Evolutionary conservation across 75 land plant genomes (phyloP).

Genomic region (Chamaecyparis obtusa): DNA sequence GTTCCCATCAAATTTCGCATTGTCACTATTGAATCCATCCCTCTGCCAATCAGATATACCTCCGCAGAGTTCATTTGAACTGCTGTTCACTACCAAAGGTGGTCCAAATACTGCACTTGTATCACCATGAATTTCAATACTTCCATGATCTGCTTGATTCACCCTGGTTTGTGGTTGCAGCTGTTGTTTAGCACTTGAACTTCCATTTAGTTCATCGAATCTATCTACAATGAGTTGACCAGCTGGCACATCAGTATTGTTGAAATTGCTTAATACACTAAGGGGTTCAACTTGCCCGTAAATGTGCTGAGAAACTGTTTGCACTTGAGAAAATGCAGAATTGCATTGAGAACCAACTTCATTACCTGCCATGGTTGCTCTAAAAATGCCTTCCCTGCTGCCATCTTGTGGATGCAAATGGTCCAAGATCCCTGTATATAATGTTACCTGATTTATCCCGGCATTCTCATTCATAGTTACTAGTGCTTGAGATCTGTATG

Average conservation of each 20-base stretch:
- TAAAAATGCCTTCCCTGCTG: constrained; percentile 17
- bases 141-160: constrained; percentile 12
- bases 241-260: constrained; percentile 17
- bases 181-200: constrained; percentile 21
- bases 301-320: constrained; percentile 25
- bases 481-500: constrained; percentile 1
- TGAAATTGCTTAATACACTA: constrained; percentile 12
- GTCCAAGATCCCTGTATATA: constrained; percentile 8
- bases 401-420: not conserved
- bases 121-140: constrained; percentile 14
- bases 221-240: constrained; percentile 8
- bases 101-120: constrained; percentile 8
- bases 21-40: constrained; percentile 19
- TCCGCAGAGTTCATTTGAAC: constrained; percentile 12
- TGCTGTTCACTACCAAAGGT: constrained; percentile 14
- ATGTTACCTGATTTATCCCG: not conserved
- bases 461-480: not conserved
- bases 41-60: constrained; percentile 17
- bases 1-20: constrained; percentile 26
- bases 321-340: constrained; percentile 11
- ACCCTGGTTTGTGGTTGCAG: constrained; percentile 4
- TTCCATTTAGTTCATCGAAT: constrained; percentile 12
- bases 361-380: not conserved
- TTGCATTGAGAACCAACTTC: constrained; percentile 13
- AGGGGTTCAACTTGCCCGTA: constrained; percentile 21